These are phyloP conservation scores for Rosa multiflora DNA, from an alignment of 306 rosid genomes.

Conservation along the genomic window DNA sequence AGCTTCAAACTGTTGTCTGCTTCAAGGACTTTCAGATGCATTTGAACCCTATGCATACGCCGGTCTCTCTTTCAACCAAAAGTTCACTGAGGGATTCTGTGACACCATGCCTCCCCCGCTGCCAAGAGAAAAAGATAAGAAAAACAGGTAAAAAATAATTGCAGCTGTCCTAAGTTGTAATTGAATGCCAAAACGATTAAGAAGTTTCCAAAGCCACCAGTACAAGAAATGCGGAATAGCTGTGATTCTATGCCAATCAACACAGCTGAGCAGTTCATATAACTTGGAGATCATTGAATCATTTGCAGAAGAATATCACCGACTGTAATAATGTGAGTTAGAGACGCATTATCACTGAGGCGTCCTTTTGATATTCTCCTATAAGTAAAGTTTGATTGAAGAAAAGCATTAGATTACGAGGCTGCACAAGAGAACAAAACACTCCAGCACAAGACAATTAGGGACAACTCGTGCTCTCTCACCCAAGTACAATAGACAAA, in stretches of 20 bases:
- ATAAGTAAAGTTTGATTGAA: conserved; percentile 5
- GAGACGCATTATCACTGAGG: background rate
- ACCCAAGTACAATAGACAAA: no score
- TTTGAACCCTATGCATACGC: background rate
- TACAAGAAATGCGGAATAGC: conserved; percentile 17
- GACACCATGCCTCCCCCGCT: background rate
- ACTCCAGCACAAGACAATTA: no score
- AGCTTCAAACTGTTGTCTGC: conserved; percentile 2
- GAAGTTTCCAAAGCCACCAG: conserved; percentile 17
- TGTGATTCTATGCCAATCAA: background rate
- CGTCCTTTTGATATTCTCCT: conserved; percentile 12
- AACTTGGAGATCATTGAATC: conserved; percentile 5
- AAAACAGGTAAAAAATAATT: background rate
- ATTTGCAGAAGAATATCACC: conserved; percentile 7
- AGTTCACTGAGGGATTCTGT: background rate
- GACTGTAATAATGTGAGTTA: background rate
- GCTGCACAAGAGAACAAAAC: no score
- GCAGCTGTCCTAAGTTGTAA: background rate
- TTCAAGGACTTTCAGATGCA: conserved; percentile 4
- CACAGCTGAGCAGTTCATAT: background rate
- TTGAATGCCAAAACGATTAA: background rate
- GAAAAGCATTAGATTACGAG: no score
- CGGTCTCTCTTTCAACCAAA: background rate
- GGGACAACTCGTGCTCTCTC: no score
- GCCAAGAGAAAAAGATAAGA: background rate